Percentiles rank a stretch among this genome's conserved stretches.
These are phyloP conservation scores for Kockovaella imperatae DNA, from an alignment of 768 basidiomycete species.

Conservation along the genomic window DNA sequence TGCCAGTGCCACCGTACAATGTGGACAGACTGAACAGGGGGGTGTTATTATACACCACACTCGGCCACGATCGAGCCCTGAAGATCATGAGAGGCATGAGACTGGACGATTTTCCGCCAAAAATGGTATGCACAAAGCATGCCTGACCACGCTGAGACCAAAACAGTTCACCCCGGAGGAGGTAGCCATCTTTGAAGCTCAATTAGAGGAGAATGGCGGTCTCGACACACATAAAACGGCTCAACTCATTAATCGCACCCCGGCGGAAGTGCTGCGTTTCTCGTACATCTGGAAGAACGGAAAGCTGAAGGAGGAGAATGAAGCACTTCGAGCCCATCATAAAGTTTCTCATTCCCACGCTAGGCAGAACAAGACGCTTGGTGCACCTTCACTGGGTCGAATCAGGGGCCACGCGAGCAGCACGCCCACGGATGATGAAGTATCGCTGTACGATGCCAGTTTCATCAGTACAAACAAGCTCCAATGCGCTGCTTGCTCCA, in stretches of 20 bases:
- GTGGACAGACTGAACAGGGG: conserved; percentile 31
- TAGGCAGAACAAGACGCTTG: conserved; percentile 31
- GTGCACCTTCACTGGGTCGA: conserved; percentile 31
- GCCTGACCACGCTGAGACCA: conserved; percentile 1
- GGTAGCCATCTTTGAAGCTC: conserved; percentile 27
- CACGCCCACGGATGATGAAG: conserved; percentile 59
- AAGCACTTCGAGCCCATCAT: conserved; percentile 30
- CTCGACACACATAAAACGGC: conserved; percentile 38
- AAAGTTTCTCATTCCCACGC: conserved; percentile 26
- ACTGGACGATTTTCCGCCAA: conserved; percentile 27
- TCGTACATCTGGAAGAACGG: conserved; percentile 43
- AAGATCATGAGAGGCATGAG: conserved; percentile 14
- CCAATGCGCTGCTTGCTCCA: conserved; percentile 72
- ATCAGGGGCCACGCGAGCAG: conserved; percentile 14
- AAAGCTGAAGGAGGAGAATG: conserved; percentile 32
- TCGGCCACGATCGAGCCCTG: conserved; percentile 21
- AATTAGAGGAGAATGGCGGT: conserved; percentile 32
- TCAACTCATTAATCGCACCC: conserved; percentile 18
- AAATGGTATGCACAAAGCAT: conserved; percentile 14
- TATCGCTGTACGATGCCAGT: conserved; percentile 59
- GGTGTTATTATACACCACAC: conserved; percentile 12
- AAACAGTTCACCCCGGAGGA: conserved; percentile 34
- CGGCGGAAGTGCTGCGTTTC: conserved; percentile 38
- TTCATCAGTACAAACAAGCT: conserved; percentile 51
- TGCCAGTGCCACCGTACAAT: conserved; percentile 32